Evolutionary conservation across 192 early-diverging fungal species (phyloP).

Genomic region (Coemansia sp.): DNA sequence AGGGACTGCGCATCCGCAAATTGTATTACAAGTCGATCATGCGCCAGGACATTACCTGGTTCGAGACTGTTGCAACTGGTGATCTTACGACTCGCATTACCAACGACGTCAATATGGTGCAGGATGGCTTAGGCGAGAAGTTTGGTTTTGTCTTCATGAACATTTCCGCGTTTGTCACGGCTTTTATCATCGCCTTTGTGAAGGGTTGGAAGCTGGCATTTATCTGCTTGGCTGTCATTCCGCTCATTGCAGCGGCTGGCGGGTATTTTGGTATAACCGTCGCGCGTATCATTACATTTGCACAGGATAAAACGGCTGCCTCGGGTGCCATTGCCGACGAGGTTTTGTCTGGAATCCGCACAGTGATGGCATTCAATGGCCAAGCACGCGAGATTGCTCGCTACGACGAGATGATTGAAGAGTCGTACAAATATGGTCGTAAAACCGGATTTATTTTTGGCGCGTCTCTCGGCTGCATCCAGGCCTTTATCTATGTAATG

Average conservation of each 20-base stretch:
- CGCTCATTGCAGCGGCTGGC: slow-evolving; percentile 57
- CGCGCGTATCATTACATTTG: slow-evolving; percentile 39
- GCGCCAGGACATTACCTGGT: slow-evolving; percentile 86
- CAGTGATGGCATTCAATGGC: slow-evolving; percentile 78
- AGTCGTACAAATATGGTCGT: slow-evolving; percentile 64
- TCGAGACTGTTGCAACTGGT: slow-evolving; percentile 73
- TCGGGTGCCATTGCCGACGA: slow-evolving; percentile 86
- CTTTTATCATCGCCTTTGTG: slow-evolving; percentile 75
- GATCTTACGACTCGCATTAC: slow-evolving; percentile 83
- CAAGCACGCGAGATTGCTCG: slow-evolving; percentile 66
- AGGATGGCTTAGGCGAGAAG: slow-evolving; percentile 88
- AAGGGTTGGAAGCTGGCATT: slow-evolving; percentile 79
- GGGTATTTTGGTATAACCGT: slow-evolving; percentile 58
- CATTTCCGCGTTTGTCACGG: slow-evolving; percentile 65
- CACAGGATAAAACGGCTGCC: slow-evolving; percentile 69
- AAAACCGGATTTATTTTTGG: slow-evolving; percentile 64
- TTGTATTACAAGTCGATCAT: slow-evolving; percentile 78
- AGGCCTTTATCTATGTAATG: slow-evolving; percentile 70
- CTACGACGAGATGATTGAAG: slow-evolving; percentile 64
- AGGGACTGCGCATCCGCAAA: slow-evolving; percentile 74
- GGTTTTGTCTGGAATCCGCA: slow-evolving; percentile 78
- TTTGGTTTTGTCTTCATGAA: slow-evolving; percentile 67
- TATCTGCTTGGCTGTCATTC: slow-evolving; percentile 72
- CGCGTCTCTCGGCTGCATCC: slow-evolving; percentile 66
- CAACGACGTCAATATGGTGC: slow-evolving; percentile 77